Conservation (phyloP, 306 rosid species). For the Amphicarpaea edgeworthii region DNA sequence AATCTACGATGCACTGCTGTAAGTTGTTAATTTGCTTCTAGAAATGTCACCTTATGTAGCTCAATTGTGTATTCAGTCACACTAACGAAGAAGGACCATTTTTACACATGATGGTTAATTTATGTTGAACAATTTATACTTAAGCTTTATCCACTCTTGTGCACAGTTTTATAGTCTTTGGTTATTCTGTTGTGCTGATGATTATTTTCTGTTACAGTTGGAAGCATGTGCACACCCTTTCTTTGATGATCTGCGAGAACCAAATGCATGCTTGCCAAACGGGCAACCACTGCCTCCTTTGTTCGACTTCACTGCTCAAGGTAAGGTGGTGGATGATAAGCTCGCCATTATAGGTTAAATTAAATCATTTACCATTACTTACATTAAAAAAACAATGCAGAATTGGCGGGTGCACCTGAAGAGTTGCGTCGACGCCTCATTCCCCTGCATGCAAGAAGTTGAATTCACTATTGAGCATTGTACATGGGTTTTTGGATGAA, state of each 20-base stretch:
- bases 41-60: not conserved
- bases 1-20: conserved; percentile 94
- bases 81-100: not conserved
- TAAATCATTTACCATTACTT: conserved; percentile 20
- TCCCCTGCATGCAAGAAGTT: conserved; percentile 76
- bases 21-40: conserved; percentile 49
- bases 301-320: conserved; percentile 89
- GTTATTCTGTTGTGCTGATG: conserved; percentile 15
- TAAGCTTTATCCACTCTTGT: not conserved
- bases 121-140: not conserved
- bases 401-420: conserved; percentile 74
- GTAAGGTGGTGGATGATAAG: conserved; percentile 47
- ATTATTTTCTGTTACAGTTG: conserved; percentile 59
- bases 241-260: conserved; percentile 87
- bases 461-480: conserved; percentile 37
- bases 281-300: conserved; percentile 80
- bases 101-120: not conserved
- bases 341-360: not conserved
- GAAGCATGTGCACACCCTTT: conserved; percentile 95
- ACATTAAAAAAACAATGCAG: conserved; percentile 55
- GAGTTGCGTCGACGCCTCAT: conserved; percentile 90
- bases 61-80: conserved; percentile 3
- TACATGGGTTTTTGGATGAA: conserved; percentile 58
- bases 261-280: conserved; percentile 73
- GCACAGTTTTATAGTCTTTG: conserved; percentile 6